These are phyloP conservation scores for Zizania palustris DNA, from an alignment of 202 grass and related monocot species.

Conservation along the genomic window DNA sequence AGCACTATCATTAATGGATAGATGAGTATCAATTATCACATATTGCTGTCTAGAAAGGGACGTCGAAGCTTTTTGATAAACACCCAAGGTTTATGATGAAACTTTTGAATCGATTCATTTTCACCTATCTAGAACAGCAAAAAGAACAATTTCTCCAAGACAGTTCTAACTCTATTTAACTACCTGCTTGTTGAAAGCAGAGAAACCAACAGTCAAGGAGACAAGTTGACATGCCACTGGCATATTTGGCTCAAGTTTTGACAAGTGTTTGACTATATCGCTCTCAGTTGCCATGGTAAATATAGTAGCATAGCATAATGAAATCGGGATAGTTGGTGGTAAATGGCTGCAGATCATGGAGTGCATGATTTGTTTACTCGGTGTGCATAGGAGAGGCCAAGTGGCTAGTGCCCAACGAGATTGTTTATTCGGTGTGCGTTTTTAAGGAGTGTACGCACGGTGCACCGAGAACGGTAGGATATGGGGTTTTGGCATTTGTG, in stretches of 20 bases:
- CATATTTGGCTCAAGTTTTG: too few relatives aligned
- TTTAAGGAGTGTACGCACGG: background rate
- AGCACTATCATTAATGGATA: background rate
- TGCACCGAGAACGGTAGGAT: background rate
- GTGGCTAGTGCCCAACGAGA: background rate
- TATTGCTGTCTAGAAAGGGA: conserved; percentile 8
- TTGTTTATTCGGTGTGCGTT: background rate
- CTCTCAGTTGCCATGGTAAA: too few relatives aligned
- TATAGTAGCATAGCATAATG: too few relatives aligned
- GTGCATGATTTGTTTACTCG: background rate
- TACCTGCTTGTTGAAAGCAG: too few relatives aligned
- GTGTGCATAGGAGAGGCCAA: background rate
- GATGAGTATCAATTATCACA: background rate
- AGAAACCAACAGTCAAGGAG: too few relatives aligned
- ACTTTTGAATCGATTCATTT: background rate
- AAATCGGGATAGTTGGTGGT: too few relatives aligned
- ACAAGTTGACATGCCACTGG: too few relatives aligned
- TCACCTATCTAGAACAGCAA: background rate
- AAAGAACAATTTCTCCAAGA: background rate
- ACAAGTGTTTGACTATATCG: too few relatives aligned
- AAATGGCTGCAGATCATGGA: too few relatives aligned
- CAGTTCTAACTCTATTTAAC: background rate
- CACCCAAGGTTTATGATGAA: background rate
- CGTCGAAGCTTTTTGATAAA: background rate
- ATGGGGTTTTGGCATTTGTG: background rate